Base-by-base conservation (phyloP, 2,329 filamentous ascomycete species). In the Endothia cerciana region DNA sequence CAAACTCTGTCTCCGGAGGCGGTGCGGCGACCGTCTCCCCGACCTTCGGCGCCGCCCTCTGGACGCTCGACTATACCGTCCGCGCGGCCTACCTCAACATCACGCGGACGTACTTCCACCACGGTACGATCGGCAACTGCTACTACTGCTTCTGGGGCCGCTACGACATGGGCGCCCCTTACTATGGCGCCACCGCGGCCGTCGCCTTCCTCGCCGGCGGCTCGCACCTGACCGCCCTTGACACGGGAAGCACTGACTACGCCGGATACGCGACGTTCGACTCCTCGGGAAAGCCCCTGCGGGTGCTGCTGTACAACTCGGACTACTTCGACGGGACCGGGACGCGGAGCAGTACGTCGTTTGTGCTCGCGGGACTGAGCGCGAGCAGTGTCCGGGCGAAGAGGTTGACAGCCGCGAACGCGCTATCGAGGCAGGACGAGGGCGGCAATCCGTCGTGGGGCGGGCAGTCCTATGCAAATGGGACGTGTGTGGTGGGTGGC, bases 111-210 rank as follows among this genome's bases (percentile, higher is more conserved):
- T 85, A 83, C 68, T 85, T 84, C 75, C 83, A 85, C 70, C 80
- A 82, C 15, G 79, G 83, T 17, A 85, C 83, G 0, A 78, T 85
- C 10, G 82, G 82, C 3, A 82, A 83, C 70, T 85, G 83, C 67
- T 77, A 80, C 68, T 83, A 83, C 70, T 81, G 80, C 71, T 82
- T 78, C 75, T 83, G 79, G 77, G 80, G 79, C 2, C 74, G 79
- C 3, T 82, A 83, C 69, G 77, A 73, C 51, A 84, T 83, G 76
- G 82, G 82, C 0, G 77, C 81, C 0, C 82, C 83, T 0, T 86
- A 84, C 70, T 85, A 83, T 64, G 83, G 83, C 4, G 83, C 82
- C 0, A 82, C 81, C 57, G 79, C 79, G 3, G 82, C 82, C 1
- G 77, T 79, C 2, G 77, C 80, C n/a, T 73, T 81, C 1, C 71